A percentile compares a stretch with the other conserved stretches of the same genome.
These are phyloP conservation scores for Hyphopichia fennica DNA, from an alignment of 1,139 yeast species.

Conservation along the genomic window DNA sequence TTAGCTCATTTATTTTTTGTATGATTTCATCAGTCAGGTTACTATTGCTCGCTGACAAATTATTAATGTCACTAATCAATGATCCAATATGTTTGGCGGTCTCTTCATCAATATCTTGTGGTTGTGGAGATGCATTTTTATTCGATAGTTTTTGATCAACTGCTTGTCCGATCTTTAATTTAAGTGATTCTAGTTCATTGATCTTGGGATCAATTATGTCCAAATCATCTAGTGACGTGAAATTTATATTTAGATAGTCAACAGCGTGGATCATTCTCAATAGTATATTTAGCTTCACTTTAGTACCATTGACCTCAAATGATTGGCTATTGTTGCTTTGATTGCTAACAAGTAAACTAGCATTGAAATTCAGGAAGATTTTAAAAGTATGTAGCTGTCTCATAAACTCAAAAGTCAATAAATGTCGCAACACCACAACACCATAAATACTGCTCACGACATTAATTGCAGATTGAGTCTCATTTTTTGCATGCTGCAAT, in stretches of 20 bases:
- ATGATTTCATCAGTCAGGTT: background rate
- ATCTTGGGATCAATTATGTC: slow-evolving; percentile 19
- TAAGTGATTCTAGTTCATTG: slow-evolving; percentile 16
- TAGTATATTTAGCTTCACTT: no score
- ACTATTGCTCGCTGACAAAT: background rate
- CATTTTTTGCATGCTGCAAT: no score
- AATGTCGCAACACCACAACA: no score
- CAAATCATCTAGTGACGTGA: slow-evolving; percentile 29
- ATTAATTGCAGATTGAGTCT: no score
- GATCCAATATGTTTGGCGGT: background rate
- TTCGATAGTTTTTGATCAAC: slow-evolving; percentile 4
- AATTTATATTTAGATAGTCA: slow-evolving; percentile 29
- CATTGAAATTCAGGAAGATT: no score
- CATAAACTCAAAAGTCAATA: no score
- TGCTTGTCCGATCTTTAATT: slow-evolving; percentile 10
- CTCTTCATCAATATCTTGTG: slow-evolving; percentile 2
- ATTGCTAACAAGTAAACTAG: no score
- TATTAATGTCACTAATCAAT: background rate
- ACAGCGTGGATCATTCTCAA: slow-evolving; percentile 6
- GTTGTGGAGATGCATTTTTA: background rate
- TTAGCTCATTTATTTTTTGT: slow-evolving; percentile 13
- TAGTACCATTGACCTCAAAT: no score
- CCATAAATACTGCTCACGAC: no score
- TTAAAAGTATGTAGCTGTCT: no score
- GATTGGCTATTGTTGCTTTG: no score